phyloP scores from a whole-genome alignment of 2,329 filamentous ascomycete species.

The Botrytis paeoniae region DNA sequence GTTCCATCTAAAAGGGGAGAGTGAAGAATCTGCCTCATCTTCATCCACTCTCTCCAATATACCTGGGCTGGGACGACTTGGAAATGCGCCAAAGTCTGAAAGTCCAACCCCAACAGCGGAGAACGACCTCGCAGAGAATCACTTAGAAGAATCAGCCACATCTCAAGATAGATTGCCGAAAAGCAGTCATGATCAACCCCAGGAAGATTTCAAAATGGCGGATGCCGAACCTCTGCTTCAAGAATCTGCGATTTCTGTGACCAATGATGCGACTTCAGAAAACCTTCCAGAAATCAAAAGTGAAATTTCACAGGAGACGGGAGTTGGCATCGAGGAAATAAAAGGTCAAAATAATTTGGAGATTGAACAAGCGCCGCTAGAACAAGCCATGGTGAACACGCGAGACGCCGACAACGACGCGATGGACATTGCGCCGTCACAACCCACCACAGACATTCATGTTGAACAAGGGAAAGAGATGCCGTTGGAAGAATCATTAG shows the following conservation, averaged over 20 bases:
- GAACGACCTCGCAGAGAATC: neutral
- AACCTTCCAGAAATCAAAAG: neutral
- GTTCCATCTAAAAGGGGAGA: neutral
- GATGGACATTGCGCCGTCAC: neutral
- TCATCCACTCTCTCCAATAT: constrained; percentile 12
- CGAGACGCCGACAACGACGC: neutral
- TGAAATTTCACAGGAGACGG: neutral
- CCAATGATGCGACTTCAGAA: neutral
- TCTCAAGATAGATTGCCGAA: neutral
- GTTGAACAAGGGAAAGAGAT: neutral
- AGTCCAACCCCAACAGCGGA: neutral
- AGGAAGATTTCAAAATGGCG: constrained; percentile 10
- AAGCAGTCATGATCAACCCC: neutral
- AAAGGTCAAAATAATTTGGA: neutral
- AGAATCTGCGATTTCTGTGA: constrained; percentile 1
- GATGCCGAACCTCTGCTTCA: neutral
- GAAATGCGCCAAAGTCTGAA: constrained; percentile 17
- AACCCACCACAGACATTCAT: neutral
- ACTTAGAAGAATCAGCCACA: neutral
- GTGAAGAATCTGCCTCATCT: neutral
- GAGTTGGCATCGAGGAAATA: neutral
- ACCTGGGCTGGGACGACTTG: constrained; percentile 20
- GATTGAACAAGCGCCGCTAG: neutral
- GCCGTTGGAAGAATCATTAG: neutral
- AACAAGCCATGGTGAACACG: neutral